Evolutionary conservation across 2,329 filamentous ascomycete genomes (phyloP).

Genomic region (Acrodontium crateriforme): DNA sequence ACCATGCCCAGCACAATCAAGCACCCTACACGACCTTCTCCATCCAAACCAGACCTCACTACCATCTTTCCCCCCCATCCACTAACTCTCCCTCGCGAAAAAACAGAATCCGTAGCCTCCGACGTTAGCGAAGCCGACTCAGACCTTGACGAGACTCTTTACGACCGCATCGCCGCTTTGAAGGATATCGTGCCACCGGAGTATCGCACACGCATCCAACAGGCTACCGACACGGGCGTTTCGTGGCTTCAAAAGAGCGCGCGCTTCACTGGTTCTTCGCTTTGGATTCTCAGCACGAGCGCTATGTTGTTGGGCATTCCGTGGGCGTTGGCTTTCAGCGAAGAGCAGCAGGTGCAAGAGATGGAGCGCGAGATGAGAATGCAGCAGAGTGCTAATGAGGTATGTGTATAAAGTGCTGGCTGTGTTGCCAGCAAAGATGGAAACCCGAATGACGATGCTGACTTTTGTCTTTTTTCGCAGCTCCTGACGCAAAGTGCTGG

Average conservation of each 20-base stretch:
- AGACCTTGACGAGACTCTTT: slow-evolving; percentile 30
- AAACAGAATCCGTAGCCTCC: slow-evolving; percentile 63
- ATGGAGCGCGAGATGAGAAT: slow-evolving; percentile 97
- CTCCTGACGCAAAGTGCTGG: slow-evolving; percentile 12
- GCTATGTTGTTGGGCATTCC: slow-evolving; percentile 83
- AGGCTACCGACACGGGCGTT: slow-evolving; percentile 36
- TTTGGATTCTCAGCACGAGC: slow-evolving; percentile 85
- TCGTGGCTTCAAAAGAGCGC: slow-evolving; percentile 47
- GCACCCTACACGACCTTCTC: background rate
- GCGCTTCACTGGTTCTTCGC: slow-evolving; percentile 65
- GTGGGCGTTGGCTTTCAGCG: slow-evolving; percentile 80
- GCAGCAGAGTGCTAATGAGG: slow-evolving; percentile 80
- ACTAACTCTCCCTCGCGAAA: slow-evolving; percentile 4
- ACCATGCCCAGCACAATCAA: no score
- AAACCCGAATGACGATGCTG: slow-evolving; percentile 3
- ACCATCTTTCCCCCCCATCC: no score
- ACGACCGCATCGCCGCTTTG: slow-evolving; percentile 30
- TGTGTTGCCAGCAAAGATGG: background rate
- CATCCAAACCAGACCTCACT: background rate
- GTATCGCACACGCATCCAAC: slow-evolving; percentile 28
- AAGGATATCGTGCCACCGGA: slow-evolving; percentile 32
- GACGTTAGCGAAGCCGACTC: slow-evolving; percentile 49
- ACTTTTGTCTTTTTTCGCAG: slow-evolving; percentile 8
- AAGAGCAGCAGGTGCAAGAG: slow-evolving; percentile 93
- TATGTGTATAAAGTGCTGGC: slow-evolving; percentile 23